Base-by-base conservation (phyloP, 768 basidiomycete genomes). In the Lactarius indigo region DNA sequence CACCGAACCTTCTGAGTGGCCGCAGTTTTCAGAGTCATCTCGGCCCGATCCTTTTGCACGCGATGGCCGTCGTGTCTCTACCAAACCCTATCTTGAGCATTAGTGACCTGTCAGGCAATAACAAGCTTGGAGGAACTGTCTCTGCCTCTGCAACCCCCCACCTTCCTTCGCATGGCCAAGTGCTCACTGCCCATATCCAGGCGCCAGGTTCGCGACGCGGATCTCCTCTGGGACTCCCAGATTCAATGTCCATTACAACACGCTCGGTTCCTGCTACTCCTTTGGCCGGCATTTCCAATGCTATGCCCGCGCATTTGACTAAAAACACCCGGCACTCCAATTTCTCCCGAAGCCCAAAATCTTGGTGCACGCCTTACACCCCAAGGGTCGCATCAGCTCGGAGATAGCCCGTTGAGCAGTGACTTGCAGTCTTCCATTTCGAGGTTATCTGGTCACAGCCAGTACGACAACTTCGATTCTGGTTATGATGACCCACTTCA, bases 1-100 rank as follows among this genome's bases (percentile, higher is more conserved):
- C 80, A 57, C 81, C 89, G 74, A 90, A 75, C 82, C 91, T 10
- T 94, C 94, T 1, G 95, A 97, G 75, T 98, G 96, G 96, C 92
- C 95, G 37, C 93, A 94, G 75, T 97, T 94, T 77, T 80, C 85
- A 56, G 84, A 84, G 31, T 82, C 82, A 57, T 86, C 89, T 72
- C 83, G 80, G 33, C 85, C 86, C 39, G 91, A 92, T 42, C 80
- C 81, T 15, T 73, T 78, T 52, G 79, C 82, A 50, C 84, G 88
- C 63, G 72, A 78, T 35, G 89, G 91, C 63, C 84, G 91, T 68
- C 87, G 91, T 41, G 85, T 80, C 33, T 88, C 89, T 47, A 91
- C 90, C 5, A 91, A 91, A 89, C 73, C 90, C 91, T 10, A 86
- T 85, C 58, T 75, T 92, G 70, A 86, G 83, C 3, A 77, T 84